Base-by-base conservation (phyloP, 139 green algal genomes). In the Chlamydomonas sp. region DNA sequence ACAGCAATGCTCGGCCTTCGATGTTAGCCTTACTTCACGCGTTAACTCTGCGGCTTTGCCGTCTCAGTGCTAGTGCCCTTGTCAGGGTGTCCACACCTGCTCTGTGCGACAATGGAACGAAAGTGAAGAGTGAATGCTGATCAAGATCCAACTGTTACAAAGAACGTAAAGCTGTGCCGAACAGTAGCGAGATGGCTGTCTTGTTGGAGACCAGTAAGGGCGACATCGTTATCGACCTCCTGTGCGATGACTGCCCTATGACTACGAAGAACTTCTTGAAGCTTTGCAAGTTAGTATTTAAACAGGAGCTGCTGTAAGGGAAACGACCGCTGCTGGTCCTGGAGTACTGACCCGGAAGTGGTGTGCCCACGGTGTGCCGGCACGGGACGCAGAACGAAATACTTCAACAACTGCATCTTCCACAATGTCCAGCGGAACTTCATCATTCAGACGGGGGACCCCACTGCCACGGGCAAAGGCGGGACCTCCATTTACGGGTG, bases 191-290 rank as follows among this genome's bases (percentile, higher is more conserved):
- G 7, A 99, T 99, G 97, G 91, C 97, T 17, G 97, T 99, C 49
- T 91, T 99, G 20, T 84, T 99, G 10, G 98, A 99, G 87, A 99
- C 98, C 7, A 97, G 91, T 80, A 95, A 95, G 63, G 98, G 98
- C 4, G 97, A 99, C 77, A 91, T 99, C 9, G 94, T 99, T 0
- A 90, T 99, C 14, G 98, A 99, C 88, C 81, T 99, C 10, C 96
- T 93, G 63, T 91, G 94, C 2, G 95, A 98, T 1, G 96, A 99
- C 2, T 96, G 93, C 61, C 97, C 97, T 0, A 89, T 94, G 14
- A 90, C 97, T 0, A 93, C 87, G 72, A 94, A 95, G 86, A 99
- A 99, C 89, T 99, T 99, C 81, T 88, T 99, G 18, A 99, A 99
- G 94, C 94, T 99, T 0, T 98, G 96, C 95, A 98, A 98, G 95